These are phyloP conservation scores for Neonectria hederae DNA, from an alignment of 2,329 filamentous ascomycete genomes.

Conservation along the genomic window DNA sequence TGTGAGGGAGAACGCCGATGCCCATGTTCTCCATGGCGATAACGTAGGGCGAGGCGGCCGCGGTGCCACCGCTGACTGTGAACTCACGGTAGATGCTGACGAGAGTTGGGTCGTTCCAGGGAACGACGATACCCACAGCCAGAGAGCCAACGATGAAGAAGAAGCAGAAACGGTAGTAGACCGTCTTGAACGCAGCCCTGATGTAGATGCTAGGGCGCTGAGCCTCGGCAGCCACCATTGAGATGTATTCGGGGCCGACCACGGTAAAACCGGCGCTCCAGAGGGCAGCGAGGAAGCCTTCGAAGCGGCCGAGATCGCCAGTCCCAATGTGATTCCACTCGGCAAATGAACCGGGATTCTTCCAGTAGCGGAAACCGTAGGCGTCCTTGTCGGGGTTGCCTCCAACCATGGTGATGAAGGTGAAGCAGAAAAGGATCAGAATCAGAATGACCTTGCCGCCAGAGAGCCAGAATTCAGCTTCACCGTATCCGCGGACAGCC, in stretches of 20 bases:
- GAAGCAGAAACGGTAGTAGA: conserved; percentile 75
- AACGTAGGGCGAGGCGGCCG: conserved; percentile 69
- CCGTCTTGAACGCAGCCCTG: conserved; percentile 75
- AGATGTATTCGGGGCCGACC: conserved; percentile 74
- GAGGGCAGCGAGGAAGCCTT: conserved; percentile 75
- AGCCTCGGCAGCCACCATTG: conserved; percentile 75
- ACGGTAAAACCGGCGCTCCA: conserved; percentile 72
- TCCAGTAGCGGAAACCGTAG: conserved; percentile 78
- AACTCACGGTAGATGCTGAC: conserved; percentile 57
- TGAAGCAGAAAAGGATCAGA: conserved; percentile 74
- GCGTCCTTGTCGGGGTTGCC: conserved; percentile 76
- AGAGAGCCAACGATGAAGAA: conserved; percentile 78
- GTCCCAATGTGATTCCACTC: conserved; percentile 67
- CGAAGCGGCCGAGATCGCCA: conserved; percentile 71
- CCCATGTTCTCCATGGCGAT: conserved; percentile 68
- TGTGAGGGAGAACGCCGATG: conserved; percentile 62
- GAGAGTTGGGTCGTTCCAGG: conserved; percentile 70
- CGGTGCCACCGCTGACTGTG: conserved; percentile 51
- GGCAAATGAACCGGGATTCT: conserved; percentile 52
- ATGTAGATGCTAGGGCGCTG: conserved; percentile 71
- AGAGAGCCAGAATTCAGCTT: conserved; percentile 76
- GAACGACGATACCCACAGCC: conserved; percentile 71
- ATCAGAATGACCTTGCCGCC: conserved; percentile 73
- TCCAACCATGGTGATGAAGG: conserved; percentile 82
- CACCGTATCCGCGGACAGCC: conserved; percentile 72